These are phyloP conservation scores for Clonostachys byssicola DNA, from an alignment of 2,329 filamentous ascomycete genomes.

Conservation along the genomic window DNA sequence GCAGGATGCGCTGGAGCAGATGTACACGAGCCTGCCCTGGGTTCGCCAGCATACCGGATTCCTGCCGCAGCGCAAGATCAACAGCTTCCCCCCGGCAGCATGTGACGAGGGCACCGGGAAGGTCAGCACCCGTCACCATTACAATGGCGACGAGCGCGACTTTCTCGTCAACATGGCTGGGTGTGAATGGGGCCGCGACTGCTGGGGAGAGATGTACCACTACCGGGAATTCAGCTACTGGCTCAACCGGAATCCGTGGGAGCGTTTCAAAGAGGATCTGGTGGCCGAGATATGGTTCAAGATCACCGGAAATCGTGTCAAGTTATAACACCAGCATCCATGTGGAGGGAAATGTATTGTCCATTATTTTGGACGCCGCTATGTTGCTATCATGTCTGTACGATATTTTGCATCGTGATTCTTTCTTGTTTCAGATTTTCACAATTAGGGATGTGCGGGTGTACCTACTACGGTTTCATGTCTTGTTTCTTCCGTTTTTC, in stretches of 20 bases:
- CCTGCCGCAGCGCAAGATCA: constrained; percentile 85
- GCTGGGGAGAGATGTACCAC: constrained; percentile 96
- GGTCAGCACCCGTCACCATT: constrained; percentile 77
- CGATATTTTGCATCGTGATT: neutral
- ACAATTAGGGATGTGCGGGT: neutral
- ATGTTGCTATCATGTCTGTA: neutral
- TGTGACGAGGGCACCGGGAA: constrained; percentile 66
- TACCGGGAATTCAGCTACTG: constrained; percentile 89
- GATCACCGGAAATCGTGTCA: constrained; percentile 57
- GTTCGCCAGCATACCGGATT: constrained; percentile 85
- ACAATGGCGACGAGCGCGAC: constrained; percentile 78
- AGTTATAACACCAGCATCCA: constrained; percentile 31
- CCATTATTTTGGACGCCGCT: neutral
- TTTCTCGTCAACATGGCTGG: constrained; percentile 98
- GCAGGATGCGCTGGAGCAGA: constrained; percentile 88
- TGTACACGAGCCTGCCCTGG: constrained; percentile 92
- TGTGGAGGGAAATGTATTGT: neutral
- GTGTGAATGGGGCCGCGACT: constrained; percentile 94
- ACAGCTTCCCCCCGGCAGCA: constrained; percentile 87
- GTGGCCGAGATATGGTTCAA: constrained; percentile 59
- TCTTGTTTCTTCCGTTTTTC: neutral
- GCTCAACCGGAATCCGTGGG: constrained; percentile 81
- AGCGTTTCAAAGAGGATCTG: constrained; percentile 66
- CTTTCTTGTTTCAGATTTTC: neutral
- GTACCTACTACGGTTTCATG: neutral